Evolutionary conservation across 345 rosid genomes (phyloP), one percentile per base, ranked within the genome.

Genomic region (Linum trigynum): DNA sequence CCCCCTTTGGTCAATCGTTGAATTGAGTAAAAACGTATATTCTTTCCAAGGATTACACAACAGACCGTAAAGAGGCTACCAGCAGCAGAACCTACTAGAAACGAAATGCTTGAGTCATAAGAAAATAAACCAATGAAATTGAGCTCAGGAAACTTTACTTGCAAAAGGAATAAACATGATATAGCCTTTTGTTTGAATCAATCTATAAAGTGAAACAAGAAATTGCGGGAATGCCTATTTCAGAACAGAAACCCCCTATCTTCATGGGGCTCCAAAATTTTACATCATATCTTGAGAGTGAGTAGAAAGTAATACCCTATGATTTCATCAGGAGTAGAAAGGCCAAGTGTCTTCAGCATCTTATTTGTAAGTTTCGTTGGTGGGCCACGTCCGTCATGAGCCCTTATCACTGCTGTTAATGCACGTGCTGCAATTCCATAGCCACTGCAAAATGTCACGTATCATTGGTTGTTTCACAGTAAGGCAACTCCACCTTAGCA

Each of bases 361-460:
- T 48, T 57, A 2, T 57, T 16, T 16, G 60, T 57, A 57, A 57
- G 60, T 8, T 16, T 57, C n/a, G 38, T 57, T 16, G 14, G 60
- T 16, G 60, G 60, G 9, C 60, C 60, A 57, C 60, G 60, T 57
- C 60, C 60, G 16, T 57, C 60, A 57, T 57, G 60, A 57, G 60
- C 60, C 60, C 60, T 57, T 57, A 57, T 9, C 38, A 57, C 60
- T 57, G 60, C 60, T 57, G 60, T 57, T 57, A 57, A 57, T 2
- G 60, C 35, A 4, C 38, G 36, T 57, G 60, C 60, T 16, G 60
- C 60, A 8, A 57, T 57, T 57, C 60, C 60, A 35, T 57, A 57
- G 5, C 60, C 60, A 57, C 60, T 57, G 38, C 60, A 57, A 57
- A 6, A 9, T 48, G 53, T 48, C 53, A 3, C 53, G 14, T 48